Conservation (phyloP, 2,329 filamentous ascomycete genomes). For the Domatiomyces catenatus region DNA sequence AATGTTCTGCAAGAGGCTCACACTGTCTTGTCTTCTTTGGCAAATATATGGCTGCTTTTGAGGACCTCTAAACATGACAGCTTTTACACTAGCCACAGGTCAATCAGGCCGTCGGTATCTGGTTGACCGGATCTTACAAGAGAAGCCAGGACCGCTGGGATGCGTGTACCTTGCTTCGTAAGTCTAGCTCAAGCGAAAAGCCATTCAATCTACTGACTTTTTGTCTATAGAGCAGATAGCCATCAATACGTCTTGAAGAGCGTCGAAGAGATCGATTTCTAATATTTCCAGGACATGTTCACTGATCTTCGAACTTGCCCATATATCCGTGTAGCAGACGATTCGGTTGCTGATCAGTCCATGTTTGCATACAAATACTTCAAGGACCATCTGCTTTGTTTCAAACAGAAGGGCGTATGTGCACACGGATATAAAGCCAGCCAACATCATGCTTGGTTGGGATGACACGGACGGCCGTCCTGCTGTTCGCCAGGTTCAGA, state of each 20-base stretch:
- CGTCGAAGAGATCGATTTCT: slow-evolving; percentile 14
- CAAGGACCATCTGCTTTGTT: slow-evolving; percentile 28
- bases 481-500: slow-evolving; percentile 7
- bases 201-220: slow-evolving; percentile 1
- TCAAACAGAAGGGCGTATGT: slow-evolving; percentile 27
- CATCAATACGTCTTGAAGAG: slow-evolving; percentile 15
- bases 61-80: no score
- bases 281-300: slow-evolving; percentile 8
- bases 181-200: neutral
- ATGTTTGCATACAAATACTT: slow-evolving; percentile 34
- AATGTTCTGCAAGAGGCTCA: no score
- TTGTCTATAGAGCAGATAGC: neutral
- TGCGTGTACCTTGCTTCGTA: slow-evolving; percentile 4
- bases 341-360: slow-evolving; percentile 30
- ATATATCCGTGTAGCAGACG: slow-evolving; percentile 26
- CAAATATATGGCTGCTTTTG: no score
- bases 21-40: no score
- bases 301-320: slow-evolving; percentile 17
- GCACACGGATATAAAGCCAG: slow-evolving; percentile 24
- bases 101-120: slow-evolving; percentile 8
- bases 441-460: slow-evolving; percentile 20
- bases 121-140: slow-evolving; percentile 7
- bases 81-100: neutral
- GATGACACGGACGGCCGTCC: slow-evolving; percentile 7
- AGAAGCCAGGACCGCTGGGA: slow-evolving; percentile 2